Evolutionary conservation across 306 rosid species (phyloP).

Genomic region (Pyrus pyrifolia): DNA sequence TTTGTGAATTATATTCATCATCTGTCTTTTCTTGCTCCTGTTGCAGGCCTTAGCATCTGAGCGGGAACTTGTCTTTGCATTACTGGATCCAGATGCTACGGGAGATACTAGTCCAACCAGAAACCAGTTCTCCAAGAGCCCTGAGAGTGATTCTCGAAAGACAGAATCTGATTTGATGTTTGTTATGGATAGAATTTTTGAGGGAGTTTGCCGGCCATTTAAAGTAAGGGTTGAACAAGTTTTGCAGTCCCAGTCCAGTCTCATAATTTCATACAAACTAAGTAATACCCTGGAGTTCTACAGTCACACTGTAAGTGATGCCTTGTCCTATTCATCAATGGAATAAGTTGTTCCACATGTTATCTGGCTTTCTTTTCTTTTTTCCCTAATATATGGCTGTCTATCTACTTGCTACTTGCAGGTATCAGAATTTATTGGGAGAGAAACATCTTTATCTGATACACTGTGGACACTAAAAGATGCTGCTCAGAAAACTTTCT

Average conservation of each 20-base stretch:
- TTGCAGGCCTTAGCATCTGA: conserved; percentile 96
- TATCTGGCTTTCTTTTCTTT: background rate
- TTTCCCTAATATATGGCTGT: conserved; percentile 2
- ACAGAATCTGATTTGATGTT: conserved; percentile 67
- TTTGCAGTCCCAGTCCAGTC: conserved; percentile 90
- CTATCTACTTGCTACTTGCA: conserved; percentile 28
- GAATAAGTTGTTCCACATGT: background rate
- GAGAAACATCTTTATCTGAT: conserved; percentile 81
- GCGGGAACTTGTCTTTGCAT: conserved; percentile 73
- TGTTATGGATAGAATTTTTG: conserved; percentile 96
- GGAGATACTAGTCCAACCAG: conserved; percentile 50
- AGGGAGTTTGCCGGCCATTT: conserved; percentile 98
- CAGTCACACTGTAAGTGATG: conserved; percentile 76
- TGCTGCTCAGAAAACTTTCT: conserved; percentile 89
- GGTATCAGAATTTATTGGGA: conserved; percentile 91
- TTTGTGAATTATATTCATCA: background rate
- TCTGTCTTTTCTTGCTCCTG: conserved; percentile 7
- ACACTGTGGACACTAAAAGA: conserved; percentile 80
- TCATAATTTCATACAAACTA: conserved; percentile 84
- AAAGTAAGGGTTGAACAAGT: conserved; percentile 98
- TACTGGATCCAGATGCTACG: conserved; percentile 77
- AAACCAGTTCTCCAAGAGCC: conserved; percentile 42
- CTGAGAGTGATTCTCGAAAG: conserved; percentile 51
- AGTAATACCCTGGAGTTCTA: conserved; percentile 87
- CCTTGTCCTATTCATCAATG: background rate